Evolutionary conservation across 352 stramenopile species (phyloP).

Genomic region (Halophytophthora batemanensis): DNA sequence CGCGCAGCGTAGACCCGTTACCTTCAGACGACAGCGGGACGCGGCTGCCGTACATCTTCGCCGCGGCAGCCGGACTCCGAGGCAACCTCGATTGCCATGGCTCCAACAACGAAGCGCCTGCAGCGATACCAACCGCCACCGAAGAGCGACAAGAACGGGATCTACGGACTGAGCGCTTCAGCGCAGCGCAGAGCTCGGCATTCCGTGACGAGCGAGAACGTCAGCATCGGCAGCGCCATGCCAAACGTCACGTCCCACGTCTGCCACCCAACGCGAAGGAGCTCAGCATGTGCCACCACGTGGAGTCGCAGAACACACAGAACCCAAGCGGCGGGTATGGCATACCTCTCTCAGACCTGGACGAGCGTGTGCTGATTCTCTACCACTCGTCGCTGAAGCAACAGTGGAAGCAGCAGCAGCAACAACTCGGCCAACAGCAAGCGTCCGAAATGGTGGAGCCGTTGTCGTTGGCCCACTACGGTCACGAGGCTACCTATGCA

Average conservation of each 20-base stretch:
- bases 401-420: constrained; percentile 16
- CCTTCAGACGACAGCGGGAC: constrained; percentile 5
- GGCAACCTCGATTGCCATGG: constrained; percentile 3
- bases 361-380: constrained; percentile 61
- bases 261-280: no score
- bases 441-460: background rate
- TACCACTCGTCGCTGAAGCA: constrained; percentile 58
- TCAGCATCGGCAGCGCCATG: no score
- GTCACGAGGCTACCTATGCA: constrained; percentile 53
- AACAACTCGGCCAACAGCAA: background rate
- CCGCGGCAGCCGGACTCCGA: constrained; percentile 7
- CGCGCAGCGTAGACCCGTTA: background rate
- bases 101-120: background rate
- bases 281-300: no score
- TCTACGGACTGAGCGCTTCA: no score
- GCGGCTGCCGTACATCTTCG: constrained; percentile 17
- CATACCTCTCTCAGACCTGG: constrained; percentile 27
- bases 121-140: background rate
- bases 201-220: no score
- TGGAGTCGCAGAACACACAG: no score
- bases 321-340: background rate
- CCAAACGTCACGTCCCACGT: no score
- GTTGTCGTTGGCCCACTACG: constrained; percentile 18
- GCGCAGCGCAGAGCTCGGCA: no score
- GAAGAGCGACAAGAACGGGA: constrained; percentile 17